Conservation (phyloP, 148 eudicot species). For the Diospyros kaki region DNA sequence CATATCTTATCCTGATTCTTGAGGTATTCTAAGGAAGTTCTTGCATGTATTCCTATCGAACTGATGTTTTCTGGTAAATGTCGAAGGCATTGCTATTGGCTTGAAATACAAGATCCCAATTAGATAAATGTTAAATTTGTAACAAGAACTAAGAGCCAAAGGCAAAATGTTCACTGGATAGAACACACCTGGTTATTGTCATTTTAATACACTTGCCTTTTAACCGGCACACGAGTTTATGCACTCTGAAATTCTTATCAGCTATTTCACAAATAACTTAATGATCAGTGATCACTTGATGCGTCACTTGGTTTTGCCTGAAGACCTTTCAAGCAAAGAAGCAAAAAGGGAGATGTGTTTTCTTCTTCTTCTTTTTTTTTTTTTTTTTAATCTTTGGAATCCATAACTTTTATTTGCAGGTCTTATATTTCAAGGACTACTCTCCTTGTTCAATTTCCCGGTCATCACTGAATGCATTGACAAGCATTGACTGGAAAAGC, state of each 20-base stretch:
- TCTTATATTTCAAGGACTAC: conserved; percentile 75
- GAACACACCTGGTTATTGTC: too few relatives aligned
- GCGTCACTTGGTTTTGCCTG: background rate
- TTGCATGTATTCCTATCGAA: background rate
- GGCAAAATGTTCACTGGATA: too few relatives aligned
- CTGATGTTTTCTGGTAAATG: background rate
- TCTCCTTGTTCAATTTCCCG: conserved; percentile 49
- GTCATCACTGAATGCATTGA: conserved; percentile 56
- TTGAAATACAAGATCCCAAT: background rate
- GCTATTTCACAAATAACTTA: background rate
- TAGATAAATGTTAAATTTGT: background rate
- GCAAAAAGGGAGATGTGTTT: background rate
- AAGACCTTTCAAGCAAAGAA: background rate
- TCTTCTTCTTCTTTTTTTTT: background rate
- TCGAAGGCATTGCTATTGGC: background rate
- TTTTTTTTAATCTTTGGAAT: background rate
- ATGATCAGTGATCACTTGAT: background rate
- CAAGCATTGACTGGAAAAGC: conserved; percentile 70
- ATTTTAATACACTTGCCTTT: too few relatives aligned
- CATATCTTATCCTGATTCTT: background rate
- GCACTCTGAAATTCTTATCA: background rate
- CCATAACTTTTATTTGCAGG: conserved; percentile 41
- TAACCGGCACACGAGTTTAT: background rate
- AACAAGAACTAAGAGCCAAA: background rate
- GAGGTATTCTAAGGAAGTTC: conserved; percentile 4